Evolutionary conservation across 2,329 filamentous ascomycete genomes (phyloP).

Genomic region (Nothophoma quercina): DNA sequence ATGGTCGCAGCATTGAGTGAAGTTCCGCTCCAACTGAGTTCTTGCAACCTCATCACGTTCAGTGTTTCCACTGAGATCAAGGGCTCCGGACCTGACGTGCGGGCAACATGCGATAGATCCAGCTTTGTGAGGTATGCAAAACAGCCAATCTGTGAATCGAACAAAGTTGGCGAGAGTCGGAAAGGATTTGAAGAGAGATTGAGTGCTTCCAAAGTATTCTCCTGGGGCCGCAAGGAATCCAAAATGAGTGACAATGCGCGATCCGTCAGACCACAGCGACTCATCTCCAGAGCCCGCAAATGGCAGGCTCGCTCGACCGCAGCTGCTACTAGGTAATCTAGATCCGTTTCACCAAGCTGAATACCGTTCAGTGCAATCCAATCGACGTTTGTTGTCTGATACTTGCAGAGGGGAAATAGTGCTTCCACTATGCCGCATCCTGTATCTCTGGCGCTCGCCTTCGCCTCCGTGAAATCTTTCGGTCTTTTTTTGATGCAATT

Average conservation of each 20-base stretch:
- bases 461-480: constrained; percentile 46
- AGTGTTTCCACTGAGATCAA: constrained; percentile 72
- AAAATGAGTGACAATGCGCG: constrained; percentile 68
- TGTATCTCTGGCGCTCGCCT: constrained; percentile 62
- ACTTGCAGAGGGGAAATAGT: constrained; percentile 71
- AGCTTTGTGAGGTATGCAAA: constrained; percentile 72
- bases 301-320: constrained; percentile 70
- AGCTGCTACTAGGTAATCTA: constrained; percentile 73
- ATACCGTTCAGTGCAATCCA: constrained; percentile 75
- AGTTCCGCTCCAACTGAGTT: constrained; percentile 70
- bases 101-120: constrained; percentile 70
- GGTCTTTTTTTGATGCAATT: constrained; percentile 66
- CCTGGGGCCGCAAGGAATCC: constrained; percentile 69
- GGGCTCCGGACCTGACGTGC: constrained; percentile 68
- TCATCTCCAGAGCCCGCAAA: constrained; percentile 72
- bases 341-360: constrained; percentile 72
- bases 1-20: constrained; percentile 68
- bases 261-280: constrained; percentile 67
- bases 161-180: constrained; percentile 68
- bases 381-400: constrained; percentile 72
- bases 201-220: constrained; percentile 71
- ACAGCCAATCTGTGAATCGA: constrained; percentile 71
- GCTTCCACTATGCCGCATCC: constrained; percentile 75
- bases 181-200: constrained; percentile 73
- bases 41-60: constrained; percentile 71